Percentiles rank a stretch among this genome's conserved stretches.
Conservation (phyloP, 2,329 filamentous ascomycete genomes). For the Curvularia hawaiiensis region DNA sequence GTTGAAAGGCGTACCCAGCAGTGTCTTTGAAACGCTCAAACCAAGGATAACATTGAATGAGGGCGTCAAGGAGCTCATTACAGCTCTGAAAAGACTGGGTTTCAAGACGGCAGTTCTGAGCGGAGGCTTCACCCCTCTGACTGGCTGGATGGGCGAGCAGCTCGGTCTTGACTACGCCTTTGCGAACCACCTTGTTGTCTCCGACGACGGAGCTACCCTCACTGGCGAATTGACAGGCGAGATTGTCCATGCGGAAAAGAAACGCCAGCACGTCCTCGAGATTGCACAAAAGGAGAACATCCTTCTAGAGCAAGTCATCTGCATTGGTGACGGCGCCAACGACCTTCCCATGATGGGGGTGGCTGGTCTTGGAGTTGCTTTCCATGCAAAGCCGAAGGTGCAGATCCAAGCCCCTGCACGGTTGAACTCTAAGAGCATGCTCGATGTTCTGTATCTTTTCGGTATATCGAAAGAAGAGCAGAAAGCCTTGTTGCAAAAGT, state of each 20-base stretch:
- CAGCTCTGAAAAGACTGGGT: constrained; percentile 75
- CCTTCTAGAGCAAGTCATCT: constrained; percentile 69
- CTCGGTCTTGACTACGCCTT: constrained; percentile 86
- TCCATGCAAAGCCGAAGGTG: constrained; percentile 83
- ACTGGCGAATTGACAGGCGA: constrained; percentile 74
- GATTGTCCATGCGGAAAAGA: constrained; percentile 78
- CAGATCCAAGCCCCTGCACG: constrained; percentile 76
- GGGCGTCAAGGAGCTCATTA: constrained; percentile 77
- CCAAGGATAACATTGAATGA: constrained; percentile 78
- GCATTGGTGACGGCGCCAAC: constrained; percentile 82
- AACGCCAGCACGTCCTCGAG: constrained; percentile 71
- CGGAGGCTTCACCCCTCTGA: constrained; percentile 89
- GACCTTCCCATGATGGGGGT: constrained; percentile 79
- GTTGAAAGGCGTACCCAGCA: constrained; percentile 77
- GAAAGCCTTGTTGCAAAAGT: constrained; percentile 48
- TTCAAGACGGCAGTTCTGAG: constrained; percentile 90
- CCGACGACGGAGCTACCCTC: constrained; percentile 58
- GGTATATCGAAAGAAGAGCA: constrained; percentile 72
- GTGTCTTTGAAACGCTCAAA: constrained; percentile 79
- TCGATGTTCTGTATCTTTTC: constrained; percentile 76
- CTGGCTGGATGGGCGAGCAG: constrained; percentile 79
- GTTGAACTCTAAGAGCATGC: constrained; percentile 71
- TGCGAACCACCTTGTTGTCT: constrained; percentile 81
- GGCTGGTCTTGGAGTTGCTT: constrained; percentile 78
- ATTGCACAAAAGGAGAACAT: constrained; percentile 73